Evolutionary conservation across 352 stramenopile genomes (phyloP), one percentile per base, ranked within the genome.

Genomic region (Albugo laibachii): DNA sequence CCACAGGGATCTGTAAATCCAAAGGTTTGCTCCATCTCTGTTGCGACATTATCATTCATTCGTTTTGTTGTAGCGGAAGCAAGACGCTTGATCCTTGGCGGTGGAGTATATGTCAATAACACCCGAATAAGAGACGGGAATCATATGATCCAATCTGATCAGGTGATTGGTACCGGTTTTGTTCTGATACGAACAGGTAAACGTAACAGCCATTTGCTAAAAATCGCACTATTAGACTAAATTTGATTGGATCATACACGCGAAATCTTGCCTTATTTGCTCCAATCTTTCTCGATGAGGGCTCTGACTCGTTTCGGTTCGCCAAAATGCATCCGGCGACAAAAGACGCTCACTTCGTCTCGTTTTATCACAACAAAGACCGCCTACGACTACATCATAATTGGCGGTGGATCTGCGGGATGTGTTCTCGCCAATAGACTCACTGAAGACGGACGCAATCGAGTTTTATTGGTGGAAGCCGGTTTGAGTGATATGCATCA

Each of bases 101-200:
- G 94, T 34, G 94, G 93, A 45, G 69, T 96, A 46, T 96, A 94
- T 62, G 54, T 98, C 27, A 95, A 95, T 54, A 93, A 96, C 42
- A 64, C 83, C 41, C 78, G 79, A 37, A 58, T 93, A 21, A 58
- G 70, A 47, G 65, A 63, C 4, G 74, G 84, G 13, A 8, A 53
- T 21, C 21, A 48, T n/a, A 43, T 70, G 16, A 46, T 65, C 1
- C 36, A 64, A 5, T 19, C 55, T 18, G 55, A 65, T n/a, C 59
- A 70, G 49, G 58, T 87, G 40, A 53, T 89, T 6, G 76, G 86
- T 31, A 59, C 59, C 21, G 75, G 78, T 35, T 49, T 83, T 46
- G 47, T 87, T 42, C 53, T 92, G 18, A 34, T 92, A 47, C 76
- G 79, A 41, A 65, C 69, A 16, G 79, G 79, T 2, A 68, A 74